Evolutionary conservation across 1,284 basidiomycete species (phyloP).

Genomic region (Ganoderma resinaceum): DNA sequence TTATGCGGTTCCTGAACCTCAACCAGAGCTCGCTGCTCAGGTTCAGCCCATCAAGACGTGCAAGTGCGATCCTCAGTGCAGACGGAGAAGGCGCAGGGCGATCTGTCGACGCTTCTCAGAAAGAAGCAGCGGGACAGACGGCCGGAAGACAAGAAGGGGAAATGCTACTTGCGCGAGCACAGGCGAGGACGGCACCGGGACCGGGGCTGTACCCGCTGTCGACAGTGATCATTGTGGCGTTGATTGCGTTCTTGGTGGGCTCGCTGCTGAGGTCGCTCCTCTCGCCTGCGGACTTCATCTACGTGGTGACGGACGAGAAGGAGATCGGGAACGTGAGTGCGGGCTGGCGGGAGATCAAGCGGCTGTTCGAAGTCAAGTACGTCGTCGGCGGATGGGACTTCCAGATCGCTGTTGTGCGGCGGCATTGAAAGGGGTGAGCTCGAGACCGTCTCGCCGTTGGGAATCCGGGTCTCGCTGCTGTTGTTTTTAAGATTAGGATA

Average conservation of each 20-base stretch:
- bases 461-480: slow-evolving; percentile 16
- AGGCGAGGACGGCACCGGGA: slow-evolving; percentile 16
- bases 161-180: slow-evolving; percentile 17
- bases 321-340: slow-evolving; percentile 57
- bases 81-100: slow-evolving; percentile 14
- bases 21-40: slow-evolving; percentile 50
- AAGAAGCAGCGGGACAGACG: slow-evolving; percentile 16
- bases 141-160: slow-evolving; percentile 9
- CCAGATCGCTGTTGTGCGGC: slow-evolving; percentile 78
- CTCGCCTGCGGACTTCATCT: slow-evolving; percentile 92
- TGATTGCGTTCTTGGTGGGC: slow-evolving; percentile 92
- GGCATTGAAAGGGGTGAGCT: slow-evolving; percentile 51
- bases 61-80: slow-evolving; percentile 29
- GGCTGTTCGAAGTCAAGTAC: slow-evolving; percentile 82
- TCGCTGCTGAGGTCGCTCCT: slow-evolving; percentile 88
- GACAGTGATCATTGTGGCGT: slow-evolving; percentile 77
- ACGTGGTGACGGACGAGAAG: slow-evolving; percentile 65
- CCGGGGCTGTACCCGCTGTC: slow-evolving; percentile 53
- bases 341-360: slow-evolving; percentile 85
- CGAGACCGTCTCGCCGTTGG: not conserved
- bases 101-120: slow-evolving; percentile 12
- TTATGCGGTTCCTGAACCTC: slow-evolving; percentile 54
- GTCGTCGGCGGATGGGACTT: slow-evolving; percentile 83
- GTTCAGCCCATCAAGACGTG: slow-evolving; percentile 42
- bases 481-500: not conserved